Conservation (phyloP, 1,139 yeast genomes). For the Saccharomyces hybrid region DNA sequence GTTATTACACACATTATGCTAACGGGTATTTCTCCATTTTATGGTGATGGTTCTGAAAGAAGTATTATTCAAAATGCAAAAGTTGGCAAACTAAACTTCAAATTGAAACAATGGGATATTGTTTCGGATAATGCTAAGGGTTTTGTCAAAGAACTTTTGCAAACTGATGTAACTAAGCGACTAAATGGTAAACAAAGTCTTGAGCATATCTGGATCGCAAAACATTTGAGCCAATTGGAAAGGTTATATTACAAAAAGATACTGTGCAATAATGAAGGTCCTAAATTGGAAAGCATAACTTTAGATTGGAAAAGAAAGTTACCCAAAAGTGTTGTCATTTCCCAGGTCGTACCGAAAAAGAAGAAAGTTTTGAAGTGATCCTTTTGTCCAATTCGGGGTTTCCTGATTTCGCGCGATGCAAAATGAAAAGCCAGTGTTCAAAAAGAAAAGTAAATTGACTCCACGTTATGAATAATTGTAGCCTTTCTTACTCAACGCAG, state of each 20-base stretch:
- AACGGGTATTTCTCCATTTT: slow-evolving; percentile 55
- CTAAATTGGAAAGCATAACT: background rate
- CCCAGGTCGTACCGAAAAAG: slow-evolving; percentile 13
- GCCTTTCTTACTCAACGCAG: background rate
- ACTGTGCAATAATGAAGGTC: slow-evolving; percentile 8
- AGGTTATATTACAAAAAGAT: slow-evolving; percentile 30
- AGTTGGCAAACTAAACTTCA: slow-evolving; percentile 38
- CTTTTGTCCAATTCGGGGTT: background rate
- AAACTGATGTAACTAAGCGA: slow-evolving; percentile 36
- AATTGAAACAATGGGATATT: slow-evolving; percentile 36
- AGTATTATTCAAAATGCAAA: slow-evolving; percentile 36
- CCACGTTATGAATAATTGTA: background rate
- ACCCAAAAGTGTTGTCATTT: slow-evolving; percentile 20
- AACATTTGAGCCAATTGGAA: slow-evolving; percentile 29
- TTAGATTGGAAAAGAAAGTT: slow-evolving; percentile 21
- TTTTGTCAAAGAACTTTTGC: slow-evolving; percentile 39
- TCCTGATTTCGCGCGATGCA: background rate
- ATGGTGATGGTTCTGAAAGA: slow-evolving; percentile 33
- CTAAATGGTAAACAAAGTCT: slow-evolving; percentile 35
- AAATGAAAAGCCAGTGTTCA: background rate
- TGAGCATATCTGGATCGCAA: slow-evolving; percentile 42
- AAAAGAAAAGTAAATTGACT: background rate
- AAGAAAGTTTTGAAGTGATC: slow-evolving; percentile 8
- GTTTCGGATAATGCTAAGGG: slow-evolving; percentile 38
- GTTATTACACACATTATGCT: slow-evolving; percentile 48